A percentile compares a stretch with the other conserved stretches of the same genome.
phyloP scores from a whole-genome alignment of 495 filamentous ascomycete genomes.

The Pyrenula aspistea region DNA sequence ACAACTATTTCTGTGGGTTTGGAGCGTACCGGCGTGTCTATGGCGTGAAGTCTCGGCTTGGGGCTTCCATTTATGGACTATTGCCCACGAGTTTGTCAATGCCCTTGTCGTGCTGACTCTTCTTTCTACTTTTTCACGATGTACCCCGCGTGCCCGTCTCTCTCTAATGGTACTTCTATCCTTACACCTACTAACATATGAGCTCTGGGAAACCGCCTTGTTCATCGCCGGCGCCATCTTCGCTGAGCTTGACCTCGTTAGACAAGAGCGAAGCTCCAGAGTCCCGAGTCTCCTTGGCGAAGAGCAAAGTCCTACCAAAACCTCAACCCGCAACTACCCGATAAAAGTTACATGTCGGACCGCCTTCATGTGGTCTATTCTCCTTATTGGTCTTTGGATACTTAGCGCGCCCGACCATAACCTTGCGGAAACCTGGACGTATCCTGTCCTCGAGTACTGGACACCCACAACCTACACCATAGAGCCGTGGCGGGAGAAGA shows the following conservation, averaged over 20 bases:
- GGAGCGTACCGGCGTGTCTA: not conserved
- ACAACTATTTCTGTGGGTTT: not conserved
- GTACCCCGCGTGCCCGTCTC: not conserved
- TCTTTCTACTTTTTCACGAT: not conserved
- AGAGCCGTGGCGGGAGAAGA: too few relatives aligned
- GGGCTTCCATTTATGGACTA: not conserved
- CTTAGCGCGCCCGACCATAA: not conserved
- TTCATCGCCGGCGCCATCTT: not conserved
- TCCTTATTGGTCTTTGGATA: not conserved
- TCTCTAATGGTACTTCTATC: not conserved
- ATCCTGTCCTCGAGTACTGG: not conserved
- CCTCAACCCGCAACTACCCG: not conserved
- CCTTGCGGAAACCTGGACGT: not conserved
- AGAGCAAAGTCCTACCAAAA: not conserved
- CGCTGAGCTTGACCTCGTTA: not conserved
- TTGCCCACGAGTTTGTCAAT: not conserved
- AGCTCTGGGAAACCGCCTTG: not conserved
- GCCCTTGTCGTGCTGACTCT: not conserved
- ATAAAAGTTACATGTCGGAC: not conserved
- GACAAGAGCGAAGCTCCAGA: not conserved
- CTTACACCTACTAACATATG: not conserved
- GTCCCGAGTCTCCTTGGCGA: too few relatives aligned
- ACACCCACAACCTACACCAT: not conserved
- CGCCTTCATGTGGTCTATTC: not conserved
- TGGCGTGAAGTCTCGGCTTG: not conserved